Evolutionary conservation across 2,329 filamentous ascomycete genomes (phyloP), one percentile per base, ranked within the genome.

Genomic region (Fusarium tjaetaba): DNA sequence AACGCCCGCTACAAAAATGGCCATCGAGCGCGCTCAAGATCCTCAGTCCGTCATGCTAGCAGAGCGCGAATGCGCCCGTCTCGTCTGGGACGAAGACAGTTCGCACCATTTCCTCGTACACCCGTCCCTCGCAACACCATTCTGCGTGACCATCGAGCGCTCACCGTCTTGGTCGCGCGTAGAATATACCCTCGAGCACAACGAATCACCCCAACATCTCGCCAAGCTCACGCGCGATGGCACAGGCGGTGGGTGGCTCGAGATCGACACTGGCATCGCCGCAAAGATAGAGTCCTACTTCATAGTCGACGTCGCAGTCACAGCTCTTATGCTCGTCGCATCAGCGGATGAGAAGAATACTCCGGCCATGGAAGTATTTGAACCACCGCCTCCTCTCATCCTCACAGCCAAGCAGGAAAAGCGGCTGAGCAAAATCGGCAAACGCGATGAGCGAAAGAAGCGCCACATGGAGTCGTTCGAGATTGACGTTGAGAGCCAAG

Each of bases 21-120:
- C 90, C 4, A 83, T 91, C 3, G 90, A 92, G 65, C 86, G 87
- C 32, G 83, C 91, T 6, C 85, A 88, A 48, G 90, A 93, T 77
- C 85, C 87, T 5, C 84, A 87, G 1, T 87, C 91, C 15, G 85
- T 91, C 8, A 85, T 86, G 65, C 88, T 91, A 39, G 92, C 92
- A 1, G 90, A 93, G 79, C 86, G 88, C 38, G 92, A 94, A 81
- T 91, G 89, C 74, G 93, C 90, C 30, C 87, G 91, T 5, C 87
- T 95, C 5, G 89, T 93, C n/a, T 94, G 91, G 88, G 90, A 92
- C 77, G 87, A 88, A 36, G 90, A 92, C 77, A 87, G 84, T 64
- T 80, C 82, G 11, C 87, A 84, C 74, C 87, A 91, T 80, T 92
- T 89, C 79, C 84, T 92, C n/a, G 89, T 88, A 34, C 90, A 92